phyloP scores from a whole-genome alignment of 345 rosid species.

The Anacardium occidentale region DNA sequence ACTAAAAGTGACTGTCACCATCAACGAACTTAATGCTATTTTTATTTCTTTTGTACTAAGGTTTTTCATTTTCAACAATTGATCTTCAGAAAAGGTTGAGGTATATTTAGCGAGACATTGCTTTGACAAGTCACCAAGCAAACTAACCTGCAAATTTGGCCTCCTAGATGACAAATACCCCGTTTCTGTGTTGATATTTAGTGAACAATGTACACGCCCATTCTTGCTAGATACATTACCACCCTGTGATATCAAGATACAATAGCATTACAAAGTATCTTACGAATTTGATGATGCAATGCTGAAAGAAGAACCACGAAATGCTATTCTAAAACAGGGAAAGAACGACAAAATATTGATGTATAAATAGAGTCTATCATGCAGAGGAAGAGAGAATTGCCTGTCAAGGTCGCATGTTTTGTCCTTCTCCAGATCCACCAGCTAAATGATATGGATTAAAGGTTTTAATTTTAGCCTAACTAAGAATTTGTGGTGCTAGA shows the following conservation, averaged over 20 bases:
- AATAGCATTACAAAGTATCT: background rate
- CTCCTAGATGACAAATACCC: conserved; percentile 97
- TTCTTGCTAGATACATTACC: conserved; percentile 72
- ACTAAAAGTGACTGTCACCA: conserved; percentile 3
- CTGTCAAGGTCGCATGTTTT: background rate
- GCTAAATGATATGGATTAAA: background rate
- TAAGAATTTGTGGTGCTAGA: background rate
- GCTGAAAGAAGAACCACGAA: conserved; percentile 3
- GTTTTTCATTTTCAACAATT: background rate
- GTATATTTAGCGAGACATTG: conserved; percentile 6
- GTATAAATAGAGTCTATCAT: background rate
- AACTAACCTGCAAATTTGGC: conserved; percentile 85
- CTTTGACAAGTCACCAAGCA: conserved; percentile 11
- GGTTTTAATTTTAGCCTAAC: conserved; percentile 7
- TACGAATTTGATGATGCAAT: background rate
- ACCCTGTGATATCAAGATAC: conserved; percentile 44
- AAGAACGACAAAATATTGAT: background rate
- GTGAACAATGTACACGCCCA: conserved; percentile 91
- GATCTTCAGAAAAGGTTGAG: background rate
- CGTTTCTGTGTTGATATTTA: conserved; percentile 96
- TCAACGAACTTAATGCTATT: background rate
- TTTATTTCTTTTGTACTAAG: background rate
- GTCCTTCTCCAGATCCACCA: background rate
- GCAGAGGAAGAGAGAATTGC: background rate
- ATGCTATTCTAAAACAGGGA: background rate